Conservation (phyloP, 1,139 yeast genomes). For the Geotrichum fermentans region DNA sequence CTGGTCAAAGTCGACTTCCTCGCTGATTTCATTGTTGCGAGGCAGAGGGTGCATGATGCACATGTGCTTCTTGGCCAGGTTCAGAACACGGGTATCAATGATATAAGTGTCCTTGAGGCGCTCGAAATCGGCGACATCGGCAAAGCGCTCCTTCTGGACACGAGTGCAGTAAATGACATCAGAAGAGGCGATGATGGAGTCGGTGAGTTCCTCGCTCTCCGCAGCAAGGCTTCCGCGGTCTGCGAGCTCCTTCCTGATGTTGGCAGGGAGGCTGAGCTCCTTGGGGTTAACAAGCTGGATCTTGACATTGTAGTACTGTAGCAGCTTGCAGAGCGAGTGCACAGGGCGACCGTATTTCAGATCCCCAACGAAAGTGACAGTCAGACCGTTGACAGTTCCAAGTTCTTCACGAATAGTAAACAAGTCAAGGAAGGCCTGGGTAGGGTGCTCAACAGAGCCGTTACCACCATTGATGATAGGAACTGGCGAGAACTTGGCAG, state of each 20-base stretch:
- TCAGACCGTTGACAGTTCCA: conserved; percentile 96
- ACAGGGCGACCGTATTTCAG: conserved; percentile 97
- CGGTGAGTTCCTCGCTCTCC: conserved; percentile 74
- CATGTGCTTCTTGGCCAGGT: conserved; percentile 96
- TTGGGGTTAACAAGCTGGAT: conserved; percentile 88
- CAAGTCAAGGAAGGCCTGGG: conserved; percentile 94
- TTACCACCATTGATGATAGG: conserved; percentile 98
- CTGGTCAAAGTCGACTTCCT: conserved; percentile 98
- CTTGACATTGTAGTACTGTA: conserved; percentile 89
- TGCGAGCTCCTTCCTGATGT: conserved; percentile 59
- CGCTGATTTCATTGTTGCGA: conserved; percentile 91
- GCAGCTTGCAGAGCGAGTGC: conserved; percentile 87
- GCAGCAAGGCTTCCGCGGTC: conserved; percentile 62
- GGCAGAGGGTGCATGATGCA: conserved; percentile 99
- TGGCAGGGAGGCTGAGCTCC: conserved; percentile 77
- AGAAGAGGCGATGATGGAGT: conserved; percentile 77
- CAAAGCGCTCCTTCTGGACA: conserved; percentile 95
- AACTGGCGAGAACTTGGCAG: conserved; percentile 93
- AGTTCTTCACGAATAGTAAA: conserved; percentile 98
- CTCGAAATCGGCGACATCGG: conserved; percentile 68
- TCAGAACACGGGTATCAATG: conserved; percentile 86
- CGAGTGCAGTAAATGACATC: conserved; percentile 97
- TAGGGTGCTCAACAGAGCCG: conserved; percentile 96
- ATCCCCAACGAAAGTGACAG: conserved; percentile 98
- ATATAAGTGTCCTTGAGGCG: conserved; percentile 86